Base-by-base conservation (phyloP, 108 stramenopile species). In the Cyclotella sp. region DNA sequence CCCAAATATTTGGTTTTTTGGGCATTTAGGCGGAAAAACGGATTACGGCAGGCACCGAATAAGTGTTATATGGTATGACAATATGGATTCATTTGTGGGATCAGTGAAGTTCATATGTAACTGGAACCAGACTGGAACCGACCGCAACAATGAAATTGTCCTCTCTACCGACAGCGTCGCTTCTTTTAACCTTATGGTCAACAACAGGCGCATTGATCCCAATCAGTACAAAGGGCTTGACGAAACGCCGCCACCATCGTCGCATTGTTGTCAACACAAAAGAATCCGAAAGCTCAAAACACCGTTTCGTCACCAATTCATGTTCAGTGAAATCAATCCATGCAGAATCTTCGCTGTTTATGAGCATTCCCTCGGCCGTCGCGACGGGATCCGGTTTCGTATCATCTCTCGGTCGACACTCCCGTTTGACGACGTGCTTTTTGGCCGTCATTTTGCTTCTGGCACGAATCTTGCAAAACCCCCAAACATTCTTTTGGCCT, bases 401-500 rank as follows among this genome's bases (percentile, higher is more conserved):
- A 61, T 6, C 29, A 61, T 16, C 60, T 13, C 12, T 61, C 29
- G 34, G 34, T 34, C 60, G 34, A 61, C 29, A 14, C 34, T 30
- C 60, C 11, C 30, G 60, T 39, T 39, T 34, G 13, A 34, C 60
- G 14, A 34, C 60, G n/a, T 39, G 12, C n/a, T 29, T 30, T 3
- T 15, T 39, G 30, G 60, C 60, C 14, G 34, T 61, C n/a, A 0
- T 61, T 12, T n/a, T 61, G 30, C 30, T 61, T 0, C 30, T 30
- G 15, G 60, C n/a, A 15, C 29, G 34, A 39, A 13, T 61, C 14
- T 15, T 61, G 29, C 29, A 30, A 12, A 51, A 70, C 28, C 70
- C 70, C 11, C 70, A 51, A 52, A 39, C 70, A 1, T 70, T 70
- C 3, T 10, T 76, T 14, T 76, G 63, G 61, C 75, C 75, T 26